Conservation (phyloP, 2,329 filamentous ascomycete species). For the Alternaria incomplexa region DNA sequence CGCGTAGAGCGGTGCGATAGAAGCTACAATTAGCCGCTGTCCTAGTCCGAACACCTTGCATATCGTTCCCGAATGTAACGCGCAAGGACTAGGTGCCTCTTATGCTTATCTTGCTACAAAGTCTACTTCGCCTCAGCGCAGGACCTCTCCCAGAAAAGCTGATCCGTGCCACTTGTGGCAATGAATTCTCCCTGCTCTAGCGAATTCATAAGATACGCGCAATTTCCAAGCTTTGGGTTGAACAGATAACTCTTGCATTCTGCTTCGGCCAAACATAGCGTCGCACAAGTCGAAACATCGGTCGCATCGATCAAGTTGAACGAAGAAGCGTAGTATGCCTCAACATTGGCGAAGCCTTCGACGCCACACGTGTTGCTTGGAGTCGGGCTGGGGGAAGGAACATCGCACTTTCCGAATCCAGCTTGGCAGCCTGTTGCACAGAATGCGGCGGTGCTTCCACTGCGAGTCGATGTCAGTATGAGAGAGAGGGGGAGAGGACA, state of each 20-base stretch:
- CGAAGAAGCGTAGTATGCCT: slow-evolving; percentile 21
- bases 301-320: slow-evolving; percentile 18
- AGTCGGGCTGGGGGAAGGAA: neutral
- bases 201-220: neutral
- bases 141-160: neutral
- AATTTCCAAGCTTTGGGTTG: slow-evolving; percentile 8
- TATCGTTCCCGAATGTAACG: neutral
- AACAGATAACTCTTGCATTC: slow-evolving; percentile 19
- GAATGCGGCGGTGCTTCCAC: slow-evolving; percentile 39
- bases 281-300: slow-evolving; percentile 15
- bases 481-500: neutral
- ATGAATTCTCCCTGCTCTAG: slow-evolving; percentile 1
- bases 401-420: slow-evolving; percentile 31
- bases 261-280: slow-evolving; percentile 16
- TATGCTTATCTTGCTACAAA: neutral
- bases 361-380: slow-evolving; percentile 13
- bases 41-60: neutral
- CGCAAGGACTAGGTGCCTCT: neutral
- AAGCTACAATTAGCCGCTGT: neutral
- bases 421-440: slow-evolving; percentile 41
- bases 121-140: neutral
- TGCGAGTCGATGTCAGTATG: neutral
- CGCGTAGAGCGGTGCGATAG: neutral
- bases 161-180: slow-evolving; percentile 1
- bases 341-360: slow-evolving; percentile 19